Evolutionary conservation across 83 land plant genomes (phyloP).

Genomic region (Diphasiastrum complanatum): DNA sequence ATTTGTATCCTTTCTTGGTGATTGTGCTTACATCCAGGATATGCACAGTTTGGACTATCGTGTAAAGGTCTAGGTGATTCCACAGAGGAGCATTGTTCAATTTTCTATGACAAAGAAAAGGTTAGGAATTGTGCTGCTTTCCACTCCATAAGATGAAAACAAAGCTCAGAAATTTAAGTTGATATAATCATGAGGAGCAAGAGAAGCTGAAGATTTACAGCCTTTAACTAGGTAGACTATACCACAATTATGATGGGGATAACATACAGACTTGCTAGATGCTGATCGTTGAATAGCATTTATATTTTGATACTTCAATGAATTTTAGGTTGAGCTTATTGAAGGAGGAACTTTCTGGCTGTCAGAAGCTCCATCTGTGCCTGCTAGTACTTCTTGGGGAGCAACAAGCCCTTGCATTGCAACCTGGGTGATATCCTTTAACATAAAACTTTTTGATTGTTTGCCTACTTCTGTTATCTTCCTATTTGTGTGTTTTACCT

Average conservation of each 20-base stretch:
- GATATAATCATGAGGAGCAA: not conserved
- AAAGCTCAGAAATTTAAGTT: not conserved
- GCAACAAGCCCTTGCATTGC: slow-evolving; percentile 66
- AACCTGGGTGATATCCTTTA: slow-evolving; percentile 90
- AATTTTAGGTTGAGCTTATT: slow-evolving; percentile 61
- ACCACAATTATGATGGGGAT: not conserved
- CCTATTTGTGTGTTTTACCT: too few relatives aligned
- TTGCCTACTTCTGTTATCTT: too few relatives aligned
- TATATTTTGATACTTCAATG: not conserved
- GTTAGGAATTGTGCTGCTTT: slow-evolving; percentile 19
- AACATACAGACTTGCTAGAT: not conserved
- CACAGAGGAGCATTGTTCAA: slow-evolving; percentile 71
- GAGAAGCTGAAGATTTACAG: not conserved
- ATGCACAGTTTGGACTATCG: slow-evolving; percentile 81
- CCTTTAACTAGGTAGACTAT: not conserved
- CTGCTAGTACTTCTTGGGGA: slow-evolving; percentile 91
- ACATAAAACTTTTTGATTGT: too few relatives aligned
- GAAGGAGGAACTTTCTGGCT: slow-evolving; percentile 96
- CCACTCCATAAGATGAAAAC: not conserved
- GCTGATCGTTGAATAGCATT: not conserved
- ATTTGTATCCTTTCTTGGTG: not conserved
- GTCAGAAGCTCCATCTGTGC: slow-evolving; percentile 89
- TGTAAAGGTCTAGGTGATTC: slow-evolving; percentile 68
- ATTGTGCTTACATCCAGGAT: slow-evolving; percentile 32
- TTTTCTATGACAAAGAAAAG: slow-evolving; percentile 79